These are phyloP conservation scores for Phanerochaete sordida DNA, from an alignment of 768 basidiomycete genomes.

Conservation along the genomic window DNA sequence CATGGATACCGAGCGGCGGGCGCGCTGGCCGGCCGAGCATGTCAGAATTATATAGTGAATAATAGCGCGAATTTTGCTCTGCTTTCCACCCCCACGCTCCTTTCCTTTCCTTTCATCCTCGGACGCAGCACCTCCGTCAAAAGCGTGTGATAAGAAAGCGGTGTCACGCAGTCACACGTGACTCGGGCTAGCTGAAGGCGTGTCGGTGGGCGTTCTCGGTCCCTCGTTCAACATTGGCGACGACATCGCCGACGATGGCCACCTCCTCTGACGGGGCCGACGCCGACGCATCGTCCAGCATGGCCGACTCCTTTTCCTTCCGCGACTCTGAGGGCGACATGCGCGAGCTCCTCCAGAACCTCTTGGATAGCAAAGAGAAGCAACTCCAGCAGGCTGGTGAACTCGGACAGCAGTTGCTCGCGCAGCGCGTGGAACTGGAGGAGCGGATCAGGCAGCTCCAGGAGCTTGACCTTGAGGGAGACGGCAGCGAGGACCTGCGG, in stretches of 20 bases:
- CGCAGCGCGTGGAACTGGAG: conserved; percentile 92
- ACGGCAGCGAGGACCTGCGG: conserved; percentile 62
- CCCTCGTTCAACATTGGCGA: conserved; percentile 15
- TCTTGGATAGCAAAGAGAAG: conserved; percentile 87
- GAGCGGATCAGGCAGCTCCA: conserved; percentile 81
- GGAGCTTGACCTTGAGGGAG: conserved; percentile 57
- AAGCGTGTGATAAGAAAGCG: neutral
- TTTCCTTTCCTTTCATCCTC: neutral
- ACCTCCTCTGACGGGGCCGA: conserved; percentile 31
- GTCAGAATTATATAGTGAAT: neutral
- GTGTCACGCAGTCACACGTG: conserved; percentile 9
- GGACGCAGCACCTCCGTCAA: neutral
- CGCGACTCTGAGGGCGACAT: conserved; percentile 25
- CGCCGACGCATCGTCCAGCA: conserved; percentile 13
- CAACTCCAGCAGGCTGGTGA: conserved; percentile 90
- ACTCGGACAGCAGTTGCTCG: conserved; percentile 90
- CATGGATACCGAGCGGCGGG: neutral
- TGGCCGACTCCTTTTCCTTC: conserved; percentile 11
- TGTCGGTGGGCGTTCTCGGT: conserved; percentile 4
- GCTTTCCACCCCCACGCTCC: neutral
- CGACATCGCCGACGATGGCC: conserved; percentile 23
- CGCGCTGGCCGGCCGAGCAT: neutral
- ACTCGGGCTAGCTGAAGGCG: conserved; percentile 5
- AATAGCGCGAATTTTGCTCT: neutral
- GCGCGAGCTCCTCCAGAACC: conserved; percentile 40